phyloP scores from a whole-genome alignment of 441 rosid species.

The Hura crepitans region DNA sequence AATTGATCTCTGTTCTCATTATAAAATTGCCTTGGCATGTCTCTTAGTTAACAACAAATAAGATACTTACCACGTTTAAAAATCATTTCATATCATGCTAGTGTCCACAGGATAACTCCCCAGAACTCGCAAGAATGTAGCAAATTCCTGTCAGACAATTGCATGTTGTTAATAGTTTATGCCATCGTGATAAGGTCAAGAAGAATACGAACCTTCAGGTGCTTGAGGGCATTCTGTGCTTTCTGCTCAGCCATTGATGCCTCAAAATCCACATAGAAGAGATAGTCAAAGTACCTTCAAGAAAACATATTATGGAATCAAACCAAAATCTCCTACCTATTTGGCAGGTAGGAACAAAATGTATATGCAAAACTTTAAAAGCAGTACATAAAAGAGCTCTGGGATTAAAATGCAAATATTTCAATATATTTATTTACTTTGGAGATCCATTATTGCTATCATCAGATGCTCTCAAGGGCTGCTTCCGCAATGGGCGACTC shows the following conservation, averaged over 20 bases:
- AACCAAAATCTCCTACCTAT: neutral
- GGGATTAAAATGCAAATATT: constrained; percentile 17
- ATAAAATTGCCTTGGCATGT: neutral
- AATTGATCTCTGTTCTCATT: neutral
- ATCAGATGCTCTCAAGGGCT: constrained; percentile 65
- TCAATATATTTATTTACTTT: constrained; percentile 38
- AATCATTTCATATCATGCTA: constrained; percentile 49
- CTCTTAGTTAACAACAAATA: neutral
- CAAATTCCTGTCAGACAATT: constrained; percentile 65
- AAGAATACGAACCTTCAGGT: constrained; percentile 56
- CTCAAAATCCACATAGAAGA: constrained; percentile 95
- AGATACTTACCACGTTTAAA: constrained; percentile 23
- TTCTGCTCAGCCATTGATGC: constrained; percentile 95
- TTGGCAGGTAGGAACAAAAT: neutral
- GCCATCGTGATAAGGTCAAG: neutral
- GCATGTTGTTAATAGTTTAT: constrained; percentile 7
- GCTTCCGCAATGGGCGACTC: constrained; percentile 87
- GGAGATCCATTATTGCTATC: constrained; percentile 40
- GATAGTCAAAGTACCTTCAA: constrained; percentile 80
- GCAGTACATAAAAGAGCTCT: neutral
- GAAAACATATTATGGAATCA: constrained; percentile 11
- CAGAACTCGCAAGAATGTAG: constrained; percentile 84
- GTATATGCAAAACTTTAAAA: neutral
- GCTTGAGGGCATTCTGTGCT: constrained; percentile 89
- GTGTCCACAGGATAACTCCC: constrained; percentile 96